Percentiles rank a stretch among this genome's conserved stretches.
phyloP scores from a whole-genome alignment of 805 yeast genomes.

The Candida boidinii region DNA sequence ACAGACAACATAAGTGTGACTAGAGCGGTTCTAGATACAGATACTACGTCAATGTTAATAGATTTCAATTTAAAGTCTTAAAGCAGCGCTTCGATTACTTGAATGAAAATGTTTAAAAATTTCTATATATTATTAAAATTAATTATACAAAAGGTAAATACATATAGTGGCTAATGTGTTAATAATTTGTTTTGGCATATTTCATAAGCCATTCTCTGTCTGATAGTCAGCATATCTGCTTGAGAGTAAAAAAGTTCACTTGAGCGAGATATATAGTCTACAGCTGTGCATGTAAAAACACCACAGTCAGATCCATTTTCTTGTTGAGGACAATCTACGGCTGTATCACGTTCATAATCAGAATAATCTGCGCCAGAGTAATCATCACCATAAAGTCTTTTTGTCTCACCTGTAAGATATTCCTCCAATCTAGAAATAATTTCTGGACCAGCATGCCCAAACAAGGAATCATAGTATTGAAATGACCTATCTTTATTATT shows the following conservation, averaged over 20 bases:
- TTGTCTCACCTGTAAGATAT: constrained; percentile 64
- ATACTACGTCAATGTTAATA: no score
- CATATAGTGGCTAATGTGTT: no score
- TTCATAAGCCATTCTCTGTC: constrained; percentile 64
- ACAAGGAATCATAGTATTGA: constrained; percentile 70
- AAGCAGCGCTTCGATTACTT: no score
- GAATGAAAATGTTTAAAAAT: no score
- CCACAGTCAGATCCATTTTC: constrained; percentile 93
- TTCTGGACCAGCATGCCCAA: constrained; percentile 36
- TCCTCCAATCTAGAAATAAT: constrained; percentile 39
- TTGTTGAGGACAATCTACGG: constrained; percentile 62
- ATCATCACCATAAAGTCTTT: constrained; percentile 35
- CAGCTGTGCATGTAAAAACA: constrained; percentile 79
- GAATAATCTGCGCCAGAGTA: constrained; percentile 22
- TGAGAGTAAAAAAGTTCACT: constrained; percentile 48
- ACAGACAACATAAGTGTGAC: no score
- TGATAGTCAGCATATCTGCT: constrained; percentile 56
- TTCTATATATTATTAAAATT: no score
- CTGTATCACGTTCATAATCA: constrained; percentile 15
- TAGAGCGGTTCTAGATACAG: no score
- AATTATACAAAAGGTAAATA: no score
- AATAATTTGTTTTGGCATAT: no score
- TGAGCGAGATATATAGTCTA: constrained; percentile 48
- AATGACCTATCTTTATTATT: constrained; percentile 54
- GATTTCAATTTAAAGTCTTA: no score